Conservation (phyloP, 176 grass and related monocot genomes). For the Carex parvula region DNA sequence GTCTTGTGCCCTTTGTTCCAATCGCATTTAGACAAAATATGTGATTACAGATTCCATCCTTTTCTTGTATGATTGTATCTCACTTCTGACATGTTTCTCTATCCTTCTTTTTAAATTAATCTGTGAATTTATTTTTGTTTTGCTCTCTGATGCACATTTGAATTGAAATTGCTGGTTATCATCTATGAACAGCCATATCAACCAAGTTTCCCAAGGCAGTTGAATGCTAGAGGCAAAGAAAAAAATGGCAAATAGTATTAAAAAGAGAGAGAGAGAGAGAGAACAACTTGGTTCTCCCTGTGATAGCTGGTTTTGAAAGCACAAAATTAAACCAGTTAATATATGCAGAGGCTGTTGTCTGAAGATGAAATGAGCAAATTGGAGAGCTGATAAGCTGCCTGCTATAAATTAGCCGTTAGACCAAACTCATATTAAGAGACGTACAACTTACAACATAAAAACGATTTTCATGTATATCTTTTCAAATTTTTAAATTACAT, state of each 20-base stretch:
- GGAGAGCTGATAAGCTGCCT: no score
- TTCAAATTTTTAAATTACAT: no score
- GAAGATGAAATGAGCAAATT: no score
- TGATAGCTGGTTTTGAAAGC: no score
- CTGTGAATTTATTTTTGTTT: neutral
- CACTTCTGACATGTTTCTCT: slow-evolving; percentile 11
- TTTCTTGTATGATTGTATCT: slow-evolving; percentile 16
- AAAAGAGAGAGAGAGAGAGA: neutral
- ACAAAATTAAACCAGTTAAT: no score
- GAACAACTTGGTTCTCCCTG: neutral
- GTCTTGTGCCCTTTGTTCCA: neutral
- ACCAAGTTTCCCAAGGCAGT: neutral
- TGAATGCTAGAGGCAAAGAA: neutral
- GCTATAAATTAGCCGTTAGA: no score
- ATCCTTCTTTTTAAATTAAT: neutral
- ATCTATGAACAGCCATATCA: neutral
- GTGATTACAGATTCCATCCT: slow-evolving; percentile 10
- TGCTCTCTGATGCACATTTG: neutral
- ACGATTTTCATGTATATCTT: no score
- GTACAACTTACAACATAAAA: no score
- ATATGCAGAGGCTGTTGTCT: no score
- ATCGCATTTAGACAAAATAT: slow-evolving; percentile 11
- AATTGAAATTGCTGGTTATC: neutral
- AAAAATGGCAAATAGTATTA: neutral
- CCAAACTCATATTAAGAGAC: no score